Evolutionary conservation across 1,284 basidiomycete species (phyloP), one percentile per base, ranked within the genome.

Genomic region (Thecaphora thlaspeos): DNA sequence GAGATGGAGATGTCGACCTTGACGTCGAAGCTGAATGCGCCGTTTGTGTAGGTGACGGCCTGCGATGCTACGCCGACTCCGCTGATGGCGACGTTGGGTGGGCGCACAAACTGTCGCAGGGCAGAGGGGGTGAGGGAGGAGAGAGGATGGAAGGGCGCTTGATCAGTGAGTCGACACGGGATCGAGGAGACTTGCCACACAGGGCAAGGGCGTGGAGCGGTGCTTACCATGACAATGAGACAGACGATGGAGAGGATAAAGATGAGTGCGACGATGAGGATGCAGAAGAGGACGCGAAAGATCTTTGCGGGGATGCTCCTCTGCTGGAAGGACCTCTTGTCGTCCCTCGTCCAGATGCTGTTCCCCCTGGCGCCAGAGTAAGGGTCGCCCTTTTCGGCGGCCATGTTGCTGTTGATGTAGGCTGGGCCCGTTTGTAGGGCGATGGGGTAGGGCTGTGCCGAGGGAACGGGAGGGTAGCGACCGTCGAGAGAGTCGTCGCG

Each of bases 301-400:
- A 76, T 51, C 50, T 71, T 70, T 49, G 61, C 55, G 28, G 67
- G 54, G n/a, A 45, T 46, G 46, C 64, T 66, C 24, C 71, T 60
- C 8, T 55, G 53, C 24, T 54, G 43, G 32, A 75, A 70, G 11
- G 69, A 66, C 4, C 69, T 54, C 37, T 59, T 71, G 51, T 76
- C 71, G 10, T 68, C 71, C 21, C 44, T 52, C 12, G 57, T 63
- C 71, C 72, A 76, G 51, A 76, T 76, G 50, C 70, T 58, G 43
- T 70, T 70, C 24, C 68, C 59, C 18, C 56, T 51, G 24, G 62
- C 56, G 34, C 54, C 49, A 26, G 48, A 45, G 24, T 58, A 57
- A 24, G 48, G 51, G 41, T 40, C 38, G 14, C 19, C 55, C 49
- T 62, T 62, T 38, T 62, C 60, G 2, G 48, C 49, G 0, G 40